These are phyloP conservation scores for Dorcoceras hygrometricum DNA, from an alignment of 257 asterid genomes.

Conservation along the genomic window DNA sequence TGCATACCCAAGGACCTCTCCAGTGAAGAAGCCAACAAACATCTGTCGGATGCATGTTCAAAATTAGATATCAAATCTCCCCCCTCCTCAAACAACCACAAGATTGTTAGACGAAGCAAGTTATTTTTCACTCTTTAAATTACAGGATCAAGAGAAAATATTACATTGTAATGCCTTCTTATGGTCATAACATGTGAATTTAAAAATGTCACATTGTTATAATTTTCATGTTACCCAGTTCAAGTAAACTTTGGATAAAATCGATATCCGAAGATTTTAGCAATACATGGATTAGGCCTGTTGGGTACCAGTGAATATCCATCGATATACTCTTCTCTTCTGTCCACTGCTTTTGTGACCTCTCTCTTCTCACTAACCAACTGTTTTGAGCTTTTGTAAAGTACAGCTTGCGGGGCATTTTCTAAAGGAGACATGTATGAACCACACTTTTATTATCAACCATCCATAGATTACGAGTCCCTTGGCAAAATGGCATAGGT, in stretches of 20 bases:
- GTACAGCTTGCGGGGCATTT: slow-evolving; percentile 89
- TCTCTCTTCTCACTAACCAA: background rate
- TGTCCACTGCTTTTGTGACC: background rate
- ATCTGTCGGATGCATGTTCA: slow-evolving; percentile 65
- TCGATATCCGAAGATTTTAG: background rate
- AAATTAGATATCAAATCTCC: slow-evolving; percentile 81
- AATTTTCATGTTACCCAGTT: background rate
- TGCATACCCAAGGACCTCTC: slow-evolving; percentile 81
- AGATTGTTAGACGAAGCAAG: slow-evolving; percentile 81
- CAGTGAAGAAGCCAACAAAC: slow-evolving; percentile 70
- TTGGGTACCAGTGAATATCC: background rate
- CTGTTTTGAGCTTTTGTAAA: slow-evolving; percentile 2
- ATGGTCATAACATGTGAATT: background rate
- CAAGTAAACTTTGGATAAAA: background rate
- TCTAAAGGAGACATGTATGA: slow-evolving; percentile 73
- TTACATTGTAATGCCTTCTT: background rate
- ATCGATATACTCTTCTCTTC: background rate
- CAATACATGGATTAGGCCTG: background rate
- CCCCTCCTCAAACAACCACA: slow-evolving; percentile 84
- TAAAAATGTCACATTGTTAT: background rate
- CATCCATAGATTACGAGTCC: slow-evolving; percentile 97
- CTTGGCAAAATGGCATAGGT: slow-evolving; percentile 91
- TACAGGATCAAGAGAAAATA: background rate
- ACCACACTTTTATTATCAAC: slow-evolving; percentile 79
- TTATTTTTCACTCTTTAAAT: background rate